Percentiles rank a stretch among this genome's conserved stretches.
These are phyloP conservation scores for Russula earlei DNA, from an alignment of 768 basidiomycete species.

Conservation along the genomic window DNA sequence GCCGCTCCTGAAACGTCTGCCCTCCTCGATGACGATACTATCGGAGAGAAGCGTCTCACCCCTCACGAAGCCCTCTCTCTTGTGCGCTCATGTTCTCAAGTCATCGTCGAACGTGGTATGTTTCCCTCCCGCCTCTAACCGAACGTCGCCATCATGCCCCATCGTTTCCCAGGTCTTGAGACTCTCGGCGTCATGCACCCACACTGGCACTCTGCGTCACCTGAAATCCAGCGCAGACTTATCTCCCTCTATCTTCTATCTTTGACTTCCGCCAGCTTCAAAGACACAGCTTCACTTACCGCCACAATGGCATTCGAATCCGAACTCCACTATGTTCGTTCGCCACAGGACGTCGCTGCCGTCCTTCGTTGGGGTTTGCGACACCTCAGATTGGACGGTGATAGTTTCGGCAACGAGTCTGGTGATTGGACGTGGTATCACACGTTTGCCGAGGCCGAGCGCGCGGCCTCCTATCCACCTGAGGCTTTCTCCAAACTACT, in stretches of 20 bases:
- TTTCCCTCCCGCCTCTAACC: slow-evolving; percentile 14
- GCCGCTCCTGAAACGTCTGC: slow-evolving; percentile 41
- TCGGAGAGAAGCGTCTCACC: slow-evolving; percentile 49
- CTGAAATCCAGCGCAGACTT: slow-evolving; percentile 55
- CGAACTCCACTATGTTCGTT: slow-evolving; percentile 54
- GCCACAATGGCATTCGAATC: slow-evolving; percentile 47
- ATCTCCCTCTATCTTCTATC: slow-evolving; percentile 67
- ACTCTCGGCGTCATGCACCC: slow-evolving; percentile 80
- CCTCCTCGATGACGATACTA: slow-evolving; percentile 41
- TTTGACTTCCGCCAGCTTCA: slow-evolving; percentile 38
- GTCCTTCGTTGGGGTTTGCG: slow-evolving; percentile 76
- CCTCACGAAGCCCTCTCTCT: slow-evolving; percentile 56
- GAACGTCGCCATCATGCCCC: background rate
- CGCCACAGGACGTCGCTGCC: slow-evolving; percentile 69
- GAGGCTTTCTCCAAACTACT: slow-evolving; percentile 55
- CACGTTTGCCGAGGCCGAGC: slow-evolving; percentile 52
- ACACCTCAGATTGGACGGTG: slow-evolving; percentile 54
- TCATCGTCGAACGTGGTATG: slow-evolving; percentile 56
- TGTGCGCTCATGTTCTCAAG: slow-evolving; percentile 58
- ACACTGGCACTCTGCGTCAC: slow-evolving; percentile 72
- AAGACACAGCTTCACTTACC: slow-evolving; percentile 43
- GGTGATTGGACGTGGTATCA: slow-evolving; percentile 53
- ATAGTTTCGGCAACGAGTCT: slow-evolving; percentile 46
- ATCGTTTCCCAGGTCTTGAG: slow-evolving; percentile 49
- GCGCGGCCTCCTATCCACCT: slow-evolving; percentile 46